Evolutionary conservation across 129 eudicot species (phyloP).

Genomic region (Centaurea solstitialis): DNA sequence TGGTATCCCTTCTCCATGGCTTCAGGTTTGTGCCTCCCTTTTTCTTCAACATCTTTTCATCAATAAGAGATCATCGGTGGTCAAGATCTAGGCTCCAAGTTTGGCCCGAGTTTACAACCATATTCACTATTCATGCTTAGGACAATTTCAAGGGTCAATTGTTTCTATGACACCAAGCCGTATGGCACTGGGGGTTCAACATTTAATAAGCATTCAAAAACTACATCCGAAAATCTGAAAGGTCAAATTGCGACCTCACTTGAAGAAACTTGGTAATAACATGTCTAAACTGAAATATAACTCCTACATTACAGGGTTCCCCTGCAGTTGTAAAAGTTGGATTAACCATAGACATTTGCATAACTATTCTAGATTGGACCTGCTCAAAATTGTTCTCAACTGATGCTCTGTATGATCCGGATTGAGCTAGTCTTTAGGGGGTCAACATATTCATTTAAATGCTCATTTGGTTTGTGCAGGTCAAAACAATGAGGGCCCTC

Average conservation of each 20-base stretch:
- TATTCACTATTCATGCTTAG: not conserved
- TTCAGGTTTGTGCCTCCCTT: conserved; percentile 69
- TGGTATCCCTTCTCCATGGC: conserved; percentile 99
- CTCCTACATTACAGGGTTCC: not conserved
- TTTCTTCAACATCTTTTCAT: not conserved
- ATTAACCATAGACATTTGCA: not conserved
- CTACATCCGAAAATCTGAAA: not conserved
- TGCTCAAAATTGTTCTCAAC: not conserved
- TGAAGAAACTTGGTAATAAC: not conserved
- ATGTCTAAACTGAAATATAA: not conserved
- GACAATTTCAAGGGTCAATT: not conserved
- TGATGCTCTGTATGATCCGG: not conserved
- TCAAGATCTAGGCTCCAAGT: not conserved
- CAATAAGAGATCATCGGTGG: not conserved
- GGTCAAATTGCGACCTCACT: not conserved
- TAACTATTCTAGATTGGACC: not conserved
- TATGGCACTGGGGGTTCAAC: not conserved
- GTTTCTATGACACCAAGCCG: not conserved
- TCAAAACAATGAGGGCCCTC: conserved; percentile 97
- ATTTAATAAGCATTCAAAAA: not conserved
- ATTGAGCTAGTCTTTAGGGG: not conserved
- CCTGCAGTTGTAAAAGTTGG: not conserved
- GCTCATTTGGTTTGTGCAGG: conserved; percentile 49
- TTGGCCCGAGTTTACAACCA: not conserved
- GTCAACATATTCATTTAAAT: not conserved